phyloP scores from a whole-genome alignment of 441 rosid genomes.

The Theobroma grandiflorum region DNA sequence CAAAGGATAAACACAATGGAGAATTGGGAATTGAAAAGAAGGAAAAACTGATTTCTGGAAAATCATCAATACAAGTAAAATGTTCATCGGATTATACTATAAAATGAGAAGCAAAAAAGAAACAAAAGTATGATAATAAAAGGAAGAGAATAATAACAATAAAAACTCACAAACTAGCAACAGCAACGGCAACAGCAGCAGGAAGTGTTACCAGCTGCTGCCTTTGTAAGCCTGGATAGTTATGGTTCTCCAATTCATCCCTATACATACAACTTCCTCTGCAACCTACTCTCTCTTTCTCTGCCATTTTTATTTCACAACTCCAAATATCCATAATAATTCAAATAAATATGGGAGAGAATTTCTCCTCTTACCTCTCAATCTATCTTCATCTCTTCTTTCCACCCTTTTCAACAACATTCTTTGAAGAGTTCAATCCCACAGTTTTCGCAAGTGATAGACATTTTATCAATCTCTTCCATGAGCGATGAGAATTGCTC shows the following conservation, averaged over 20 bases:
- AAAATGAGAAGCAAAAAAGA: slow-evolving; percentile 30
- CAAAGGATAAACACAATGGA: not conserved
- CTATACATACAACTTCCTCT: slow-evolving; percentile 68
- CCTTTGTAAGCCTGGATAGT: slow-evolving; percentile 32
- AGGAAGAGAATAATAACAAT: slow-evolving; percentile 47
- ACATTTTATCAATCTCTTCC: slow-evolving; percentile 26
- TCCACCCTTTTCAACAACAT: slow-evolving; percentile 32
- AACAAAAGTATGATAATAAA: slow-evolving; percentile 57
- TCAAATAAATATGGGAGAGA: slow-evolving; percentile 58
- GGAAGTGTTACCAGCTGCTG: slow-evolving; percentile 14
- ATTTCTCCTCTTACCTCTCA: slow-evolving; percentile 55
- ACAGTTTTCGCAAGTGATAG: slow-evolving; percentile 19
- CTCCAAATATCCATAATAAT: slow-evolving; percentile 65
- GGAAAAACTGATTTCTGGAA: slow-evolving; percentile 42
- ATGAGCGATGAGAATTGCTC: slow-evolving; percentile 56
- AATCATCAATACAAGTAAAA: slow-evolving; percentile 53
- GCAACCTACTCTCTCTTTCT: slow-evolving; percentile 57
- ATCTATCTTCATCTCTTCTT: slow-evolving; percentile 37
- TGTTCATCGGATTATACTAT: slow-evolving; percentile 56
- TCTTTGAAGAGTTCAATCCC: slow-evolving; percentile 11
- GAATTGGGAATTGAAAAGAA: not conserved
- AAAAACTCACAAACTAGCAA: slow-evolving; percentile 47
- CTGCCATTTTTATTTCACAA: slow-evolving; percentile 55
- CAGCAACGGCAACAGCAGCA: slow-evolving; percentile 34
- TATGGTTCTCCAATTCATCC: slow-evolving; percentile 50